Base-by-base conservation (phyloP, 306 rosid genomes). In the Canavalia gladiata region DNA sequence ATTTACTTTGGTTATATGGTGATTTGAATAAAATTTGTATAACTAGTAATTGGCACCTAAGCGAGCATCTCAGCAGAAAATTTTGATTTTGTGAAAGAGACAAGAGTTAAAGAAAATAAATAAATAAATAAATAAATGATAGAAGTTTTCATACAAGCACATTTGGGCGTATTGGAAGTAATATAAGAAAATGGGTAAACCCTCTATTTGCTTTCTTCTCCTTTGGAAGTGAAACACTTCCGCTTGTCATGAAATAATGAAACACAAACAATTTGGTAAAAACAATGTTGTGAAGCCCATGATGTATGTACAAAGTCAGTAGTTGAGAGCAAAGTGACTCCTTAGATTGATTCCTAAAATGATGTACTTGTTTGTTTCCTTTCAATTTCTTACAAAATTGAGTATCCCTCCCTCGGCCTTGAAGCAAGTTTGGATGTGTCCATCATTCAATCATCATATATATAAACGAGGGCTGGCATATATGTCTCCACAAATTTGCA, bases 321-420 rank as follows among this genome's bases (percentile, higher is more conserved):
- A 47, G 13, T 76, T 46, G 85, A 84, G 81, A 64, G 84, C 78
- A 81, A 75, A 77, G 69, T 66, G 83, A 80, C 70, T 55, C 81
- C 70, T 59, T 68, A 51, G 83, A 78, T 46, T 18, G 25, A 13
- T 2, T 37, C 73, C 73, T 64, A 43, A 78, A 85, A 79, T 80
- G 74, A 64, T 59, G 72, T 78, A 80, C 37, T 55, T 4, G 4
- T 45, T 3, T 45, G 68, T 81, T 82, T 77, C 75, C 78, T 57
- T 85, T 64, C 81, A 70, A 85, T 74, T 86, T 65, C 83, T 72
- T 80, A 86, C 88, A 89, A 75, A 86, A 84, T 55, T 77, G 78
- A 52, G 79, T 47, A 76, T 73, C 6, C 58, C 81, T 42, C 75
- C 86, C 41, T 4, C 4, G 55, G 8, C 83, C 72, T 18, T 45